Evolutionary conservation across 208 protist genomes (phyloP).

Genomic region (Trypanosoma cruzi): DNA sequence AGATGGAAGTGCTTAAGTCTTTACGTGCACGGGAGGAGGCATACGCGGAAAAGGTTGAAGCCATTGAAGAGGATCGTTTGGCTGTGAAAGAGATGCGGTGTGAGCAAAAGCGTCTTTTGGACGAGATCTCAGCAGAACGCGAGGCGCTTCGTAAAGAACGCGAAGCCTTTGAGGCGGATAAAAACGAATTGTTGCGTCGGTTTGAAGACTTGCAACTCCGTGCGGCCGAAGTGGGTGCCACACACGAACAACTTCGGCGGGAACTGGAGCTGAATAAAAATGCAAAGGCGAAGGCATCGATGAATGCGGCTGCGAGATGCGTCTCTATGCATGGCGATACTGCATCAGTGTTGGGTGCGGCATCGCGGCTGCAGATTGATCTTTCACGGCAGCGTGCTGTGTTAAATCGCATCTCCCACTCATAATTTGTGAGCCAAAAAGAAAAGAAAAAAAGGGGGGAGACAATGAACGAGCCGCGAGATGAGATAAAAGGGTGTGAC

Average conservation of each 20-base stretch:
- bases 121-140: slow-evolving; percentile 53
- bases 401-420: slow-evolving; percentile 50
- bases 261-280: slow-evolving; percentile 48
- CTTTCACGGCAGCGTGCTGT: slow-evolving; percentile 82
- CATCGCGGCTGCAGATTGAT: slow-evolving; percentile 77
- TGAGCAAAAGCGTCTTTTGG: slow-evolving; percentile 58
- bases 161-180: slow-evolving; percentile 80
- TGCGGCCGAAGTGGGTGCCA: slow-evolving; percentile 63
- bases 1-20: slow-evolving; percentile 70
- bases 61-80: slow-evolving; percentile 68
- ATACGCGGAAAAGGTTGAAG: slow-evolving; percentile 56
- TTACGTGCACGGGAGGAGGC: slow-evolving; percentile 79
- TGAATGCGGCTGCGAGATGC: background rate
- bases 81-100: slow-evolving; percentile 51
- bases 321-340: slow-evolving; percentile 14
- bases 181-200: slow-evolving; percentile 63
- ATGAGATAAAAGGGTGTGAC: background rate
- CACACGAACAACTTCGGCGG: slow-evolving; percentile 56
- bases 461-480: background rate
- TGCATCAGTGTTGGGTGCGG: slow-evolving; percentile 13
- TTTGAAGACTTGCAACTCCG: slow-evolving; percentile 69
- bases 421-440: slow-evolving; percentile 1
- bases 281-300: slow-evolving; percentile 1
- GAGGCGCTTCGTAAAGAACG: slow-evolving; percentile 71
- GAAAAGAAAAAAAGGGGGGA: slow-evolving; percentile 1